Base-by-base conservation (phyloP, 1,284 basidiomycete species). In the Leccinum subspadiceum region DNA sequence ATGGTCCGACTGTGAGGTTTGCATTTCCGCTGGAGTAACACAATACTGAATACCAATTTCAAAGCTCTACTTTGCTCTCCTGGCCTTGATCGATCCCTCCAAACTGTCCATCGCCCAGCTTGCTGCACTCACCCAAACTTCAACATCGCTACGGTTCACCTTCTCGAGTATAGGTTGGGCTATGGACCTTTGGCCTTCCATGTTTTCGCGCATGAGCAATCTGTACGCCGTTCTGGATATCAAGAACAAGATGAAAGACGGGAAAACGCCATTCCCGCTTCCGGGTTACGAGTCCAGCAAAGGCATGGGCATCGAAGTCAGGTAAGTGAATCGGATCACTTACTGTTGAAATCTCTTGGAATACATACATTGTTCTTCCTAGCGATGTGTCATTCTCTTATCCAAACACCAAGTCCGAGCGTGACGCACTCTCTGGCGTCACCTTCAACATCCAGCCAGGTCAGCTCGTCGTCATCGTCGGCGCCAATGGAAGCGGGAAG, bases 401-500 rank as follows among this genome's bases (percentile, higher is more conserved):
- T 62, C 80, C 81, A 0, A 77, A 76, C 8, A 71, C 68, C 53
- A 75, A 79, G 55, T 74, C 74, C 9, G 76, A 67, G 5, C 71
- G 68, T 1, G 65, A 68, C 5, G 81, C 80, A 1, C 66, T 84
- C n/a, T 66, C 64, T 1, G 62, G 71, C 5, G 68, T 83, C 3
- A 79, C 77, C 0, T 71, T 84, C 22, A 69, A 60, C 2, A 79
- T 84, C 57, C 71, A 74, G 29, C 69, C 79, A 1, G 82, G 82
- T 8, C 75, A 79, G 39, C 76, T 81, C 2, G 77, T 80, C 0
- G 78, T 84, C 17, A 73, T 97, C 60, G 93, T 96, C 33, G 94
- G 94, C 13, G 75, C 89, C 0, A 94, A 92, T 0, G 94, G 94
- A 0, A 91, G 84, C 17, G 94, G 94, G 57, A 97, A 96, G 75